Evolutionary conservation across 768 basidiomycete species (phyloP).

Genomic region (Hericium erinaceus): DNA sequence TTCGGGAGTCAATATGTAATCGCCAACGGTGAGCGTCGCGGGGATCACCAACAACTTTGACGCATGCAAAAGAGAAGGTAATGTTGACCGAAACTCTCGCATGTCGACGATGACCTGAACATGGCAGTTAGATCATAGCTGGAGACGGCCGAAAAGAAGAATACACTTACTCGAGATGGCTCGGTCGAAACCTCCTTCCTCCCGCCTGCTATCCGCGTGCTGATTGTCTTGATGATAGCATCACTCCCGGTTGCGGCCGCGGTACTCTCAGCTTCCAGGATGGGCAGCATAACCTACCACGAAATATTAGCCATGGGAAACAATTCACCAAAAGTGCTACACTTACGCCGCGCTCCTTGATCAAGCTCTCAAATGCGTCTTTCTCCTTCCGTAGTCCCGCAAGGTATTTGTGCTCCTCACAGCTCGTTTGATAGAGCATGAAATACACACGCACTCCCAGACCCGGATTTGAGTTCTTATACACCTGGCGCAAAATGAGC

Average conservation of each 20-base stretch:
- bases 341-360: slow-evolving; percentile 83
- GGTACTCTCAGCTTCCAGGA: slow-evolving; percentile 48
- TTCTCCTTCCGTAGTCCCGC: slow-evolving; percentile 85
- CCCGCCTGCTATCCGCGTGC: slow-evolving; percentile 80
- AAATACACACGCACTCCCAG: slow-evolving; percentile 86
- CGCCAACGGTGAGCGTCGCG: slow-evolving; percentile 87
- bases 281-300: slow-evolving; percentile 85
- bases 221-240: slow-evolving; percentile 71
- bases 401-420: slow-evolving; percentile 94
- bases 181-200: slow-evolving; percentile 55
- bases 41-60: slow-evolving; percentile 75
- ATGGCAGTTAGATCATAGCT: neutral
- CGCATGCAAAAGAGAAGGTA: slow-evolving; percentile 86
- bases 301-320: too few relatives aligned
- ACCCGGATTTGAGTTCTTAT: slow-evolving; percentile 76
- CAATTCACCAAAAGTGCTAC: slow-evolving; percentile 6
- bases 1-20: slow-evolving; percentile 91
- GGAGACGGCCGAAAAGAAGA: neutral
- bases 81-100: slow-evolving; percentile 89
- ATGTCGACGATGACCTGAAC: slow-evolving; percentile 88
- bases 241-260: slow-evolving; percentile 33
- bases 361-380: slow-evolving; percentile 85
- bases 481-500: slow-evolving; percentile 46
- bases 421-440: slow-evolving; percentile 87
- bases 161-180: slow-evolving; percentile 45